phyloP scores from a whole-genome alignment of 2,329 filamentous ascomycete genomes.

The Ceratocystis diversiconidia region DNA sequence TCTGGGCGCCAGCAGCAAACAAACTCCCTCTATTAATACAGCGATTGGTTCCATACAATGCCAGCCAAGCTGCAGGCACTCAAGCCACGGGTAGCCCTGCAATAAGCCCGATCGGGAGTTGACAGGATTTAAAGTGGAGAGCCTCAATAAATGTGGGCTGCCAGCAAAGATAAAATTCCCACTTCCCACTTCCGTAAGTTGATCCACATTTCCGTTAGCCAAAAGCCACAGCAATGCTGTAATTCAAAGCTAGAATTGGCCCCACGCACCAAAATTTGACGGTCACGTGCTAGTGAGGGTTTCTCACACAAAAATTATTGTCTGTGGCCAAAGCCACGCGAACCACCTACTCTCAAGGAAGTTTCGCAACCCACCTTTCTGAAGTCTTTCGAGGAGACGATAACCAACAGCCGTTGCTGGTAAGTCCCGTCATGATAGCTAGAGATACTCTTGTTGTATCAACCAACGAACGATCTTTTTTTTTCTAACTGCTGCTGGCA shows the following conservation, averaged over 20 bases:
- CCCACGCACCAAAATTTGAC: slow-evolving; percentile 11
- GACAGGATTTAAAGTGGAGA: neutral
- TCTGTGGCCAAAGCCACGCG: slow-evolving; percentile 16
- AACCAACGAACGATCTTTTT: neutral
- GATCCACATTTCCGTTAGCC: slow-evolving; percentile 6
- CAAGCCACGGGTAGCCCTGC: neutral
- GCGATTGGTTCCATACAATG: no score
- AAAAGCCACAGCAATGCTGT: neutral
- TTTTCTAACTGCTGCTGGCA: slow-evolving; percentile 19
- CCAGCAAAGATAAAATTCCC: neutral
- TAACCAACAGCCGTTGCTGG: slow-evolving; percentile 18
- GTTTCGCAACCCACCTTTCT: slow-evolving; percentile 18
- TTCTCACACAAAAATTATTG: slow-evolving; percentile 19
- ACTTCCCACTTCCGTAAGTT: neutral
- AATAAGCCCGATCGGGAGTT: neutral
- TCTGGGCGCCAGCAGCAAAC: no score
- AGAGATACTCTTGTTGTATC: slow-evolving; percentile 7
- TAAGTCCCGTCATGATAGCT: slow-evolving; percentile 15
- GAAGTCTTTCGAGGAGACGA: slow-evolving; percentile 19
- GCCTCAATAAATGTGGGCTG: neutral
- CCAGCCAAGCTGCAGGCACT: neutral
- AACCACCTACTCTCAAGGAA: slow-evolving; percentile 19
- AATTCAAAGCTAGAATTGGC: neutral
- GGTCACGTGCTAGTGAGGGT: slow-evolving; percentile 18
- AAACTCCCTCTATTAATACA: no score